Percentiles rank a stretch among this genome's conserved stretches.
Conservation (phyloP, 192 early-diverging fungal species). For the Piromyces sp. region DNA sequence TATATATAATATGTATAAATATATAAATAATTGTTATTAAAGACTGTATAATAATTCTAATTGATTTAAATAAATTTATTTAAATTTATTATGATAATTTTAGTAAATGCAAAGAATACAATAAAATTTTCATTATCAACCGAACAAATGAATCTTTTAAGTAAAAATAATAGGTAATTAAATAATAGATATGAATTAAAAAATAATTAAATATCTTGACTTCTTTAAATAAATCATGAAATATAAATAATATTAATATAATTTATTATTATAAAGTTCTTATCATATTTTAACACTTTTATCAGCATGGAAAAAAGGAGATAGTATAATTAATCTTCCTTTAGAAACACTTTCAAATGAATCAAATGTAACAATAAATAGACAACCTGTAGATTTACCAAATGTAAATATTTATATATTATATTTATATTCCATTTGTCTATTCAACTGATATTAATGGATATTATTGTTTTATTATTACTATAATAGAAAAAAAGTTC, state of each 20-base stretch:
- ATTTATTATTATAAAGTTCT: not conserved
- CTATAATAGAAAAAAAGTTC: not conserved
- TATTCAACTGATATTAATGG: not conserved
- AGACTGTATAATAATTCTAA: no score
- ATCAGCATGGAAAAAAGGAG: not conserved
- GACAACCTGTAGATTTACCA: not conserved
- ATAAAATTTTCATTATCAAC: not conserved
- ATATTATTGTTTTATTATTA: no score
- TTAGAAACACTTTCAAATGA: not conserved
- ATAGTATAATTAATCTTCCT: not conserved
- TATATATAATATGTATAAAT: no score
- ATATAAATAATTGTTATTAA: no score
- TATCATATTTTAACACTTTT: not conserved
- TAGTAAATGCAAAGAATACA: not conserved
- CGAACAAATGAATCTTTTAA: not conserved
- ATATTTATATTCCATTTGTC: not conserved
- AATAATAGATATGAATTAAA: no score
- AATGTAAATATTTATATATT: not conserved
- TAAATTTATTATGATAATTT: no score
- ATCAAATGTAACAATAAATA: not conserved
- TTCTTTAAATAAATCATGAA: no score
- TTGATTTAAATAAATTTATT: no score
- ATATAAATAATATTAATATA: no score
- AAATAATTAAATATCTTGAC: no score
- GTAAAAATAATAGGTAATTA: not conserved